phyloP scores from a whole-genome alignment of 352 stramenopile species.

The Globisporangium sylvaticum region DNA sequence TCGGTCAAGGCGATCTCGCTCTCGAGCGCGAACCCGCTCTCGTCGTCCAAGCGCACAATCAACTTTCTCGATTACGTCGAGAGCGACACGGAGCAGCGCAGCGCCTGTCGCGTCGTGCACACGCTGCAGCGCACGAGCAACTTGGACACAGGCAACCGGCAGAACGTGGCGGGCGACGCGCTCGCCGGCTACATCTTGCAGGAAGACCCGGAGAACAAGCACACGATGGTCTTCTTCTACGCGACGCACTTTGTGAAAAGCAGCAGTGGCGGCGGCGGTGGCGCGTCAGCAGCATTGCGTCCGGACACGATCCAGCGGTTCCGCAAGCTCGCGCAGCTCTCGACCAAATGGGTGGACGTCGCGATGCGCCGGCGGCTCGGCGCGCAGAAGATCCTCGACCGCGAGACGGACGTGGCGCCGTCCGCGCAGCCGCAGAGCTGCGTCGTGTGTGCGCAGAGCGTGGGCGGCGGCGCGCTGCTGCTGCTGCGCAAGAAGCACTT shows the following conservation, averaged over 20 bases:
- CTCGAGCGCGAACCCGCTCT: constrained; percentile 13
- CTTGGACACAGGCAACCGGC: constrained; percentile 1
- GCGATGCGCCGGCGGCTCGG: constrained; percentile 21
- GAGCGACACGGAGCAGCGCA: neutral
- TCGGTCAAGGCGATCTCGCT: constrained; percentile 24
- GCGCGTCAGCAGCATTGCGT: neutral
- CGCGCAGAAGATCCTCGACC: constrained; percentile 13
- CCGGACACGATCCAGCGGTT: constrained; percentile 14
- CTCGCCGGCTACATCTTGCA: constrained; percentile 21
- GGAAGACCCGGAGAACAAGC: constrained; percentile 16
- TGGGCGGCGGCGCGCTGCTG: constrained; percentile 7
- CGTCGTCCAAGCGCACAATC: constrained; percentile 16
- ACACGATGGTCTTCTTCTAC: constrained; percentile 22
- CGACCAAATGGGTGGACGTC: constrained; percentile 16
- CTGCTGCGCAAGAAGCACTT: constrained; percentile 22
- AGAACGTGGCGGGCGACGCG: constrained; percentile 7
- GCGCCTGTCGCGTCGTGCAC: constrained; percentile 19
- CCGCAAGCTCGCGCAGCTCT: constrained; percentile 7
- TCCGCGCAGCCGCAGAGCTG: constrained; percentile 8
- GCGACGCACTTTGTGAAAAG: constrained; percentile 9
- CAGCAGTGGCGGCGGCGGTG: neutral
- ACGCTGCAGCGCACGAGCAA: constrained; percentile 12
- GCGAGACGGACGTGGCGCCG: neutral
- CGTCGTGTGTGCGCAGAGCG: constrained; percentile 4
- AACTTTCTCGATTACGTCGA: constrained; percentile 25